These are phyloP conservation scores for Yamadazyma takamatsuzukensis DNA, from an alignment of 805 yeast species.

Conservation along the genomic window DNA sequence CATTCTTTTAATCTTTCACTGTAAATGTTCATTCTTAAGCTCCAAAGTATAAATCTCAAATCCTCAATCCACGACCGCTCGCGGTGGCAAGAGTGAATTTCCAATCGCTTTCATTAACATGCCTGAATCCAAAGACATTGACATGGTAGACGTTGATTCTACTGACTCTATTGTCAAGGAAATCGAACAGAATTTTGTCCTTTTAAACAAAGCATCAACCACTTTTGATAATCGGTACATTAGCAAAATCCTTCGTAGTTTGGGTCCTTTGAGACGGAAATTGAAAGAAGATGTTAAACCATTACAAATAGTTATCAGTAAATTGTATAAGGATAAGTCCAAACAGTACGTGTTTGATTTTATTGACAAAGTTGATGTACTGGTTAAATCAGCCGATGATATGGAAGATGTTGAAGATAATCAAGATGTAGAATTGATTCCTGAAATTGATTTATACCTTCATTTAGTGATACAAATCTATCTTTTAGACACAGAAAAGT, in stretches of 20 bases:
- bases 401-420: conserved; percentile 8
- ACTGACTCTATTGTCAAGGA: conserved; percentile 16
- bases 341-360: conserved; percentile 15
- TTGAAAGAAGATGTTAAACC: conserved; percentile 40
- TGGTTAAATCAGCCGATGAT: conserved; percentile 22
- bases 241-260: conserved; percentile 78
- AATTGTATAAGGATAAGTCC: conserved; percentile 51
- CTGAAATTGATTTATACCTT: conserved; percentile 77
- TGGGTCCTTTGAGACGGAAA: conserved; percentile 68
- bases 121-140: conserved; percentile 12
- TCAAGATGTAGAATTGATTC: conserved; percentile 42
- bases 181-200: conserved; percentile 41
- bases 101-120: too few relatives aligned
- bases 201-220: conserved; percentile 58
- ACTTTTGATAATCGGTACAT: conserved; percentile 84
- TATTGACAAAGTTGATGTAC: conserved; percentile 20
- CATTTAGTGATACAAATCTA: conserved; percentile 77
- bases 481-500: conserved; percentile 59
- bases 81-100: too few relatives aligned
- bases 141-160: conserved; percentile 17
- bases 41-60: too few relatives aligned
- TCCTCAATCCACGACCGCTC: too few relatives aligned
- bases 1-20: too few relatives aligned
- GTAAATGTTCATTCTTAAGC: too few relatives aligned
- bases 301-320: conserved; percentile 51